Evolutionary conservation across 2,329 filamentous ascomycete genomes (phyloP).

Genomic region (Penicillium janthinellum): DNA sequence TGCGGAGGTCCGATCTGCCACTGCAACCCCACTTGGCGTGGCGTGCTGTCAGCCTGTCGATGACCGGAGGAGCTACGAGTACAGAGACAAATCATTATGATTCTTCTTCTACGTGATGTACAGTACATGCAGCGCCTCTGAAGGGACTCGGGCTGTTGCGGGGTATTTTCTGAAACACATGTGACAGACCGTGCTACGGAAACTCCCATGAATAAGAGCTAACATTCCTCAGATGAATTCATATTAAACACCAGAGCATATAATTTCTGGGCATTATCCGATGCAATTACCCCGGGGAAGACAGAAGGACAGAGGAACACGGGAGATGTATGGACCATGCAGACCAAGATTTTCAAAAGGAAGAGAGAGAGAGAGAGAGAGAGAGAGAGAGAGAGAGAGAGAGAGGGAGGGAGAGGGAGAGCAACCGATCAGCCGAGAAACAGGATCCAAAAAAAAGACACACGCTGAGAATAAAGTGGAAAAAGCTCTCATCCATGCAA

Average conservation of each 20-base stretch:
- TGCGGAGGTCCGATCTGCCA: constrained; percentile 16
- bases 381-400: not conserved
- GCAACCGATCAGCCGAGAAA: not conserved
- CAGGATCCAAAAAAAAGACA: not conserved
- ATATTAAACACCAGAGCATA: constrained; percentile 15
- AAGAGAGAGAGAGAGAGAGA: not conserved
- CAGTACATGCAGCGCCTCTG: not conserved
- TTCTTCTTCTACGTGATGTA: not conserved
- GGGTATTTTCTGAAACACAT: not conserved
- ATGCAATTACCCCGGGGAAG: constrained; percentile 10
- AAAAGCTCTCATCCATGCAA: constrained; percentile 28
- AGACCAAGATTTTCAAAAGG: constrained; percentile 14
- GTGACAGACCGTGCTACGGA: not conserved
- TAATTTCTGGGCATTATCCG: constrained; percentile 15
- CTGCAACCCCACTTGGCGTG: constrained; percentile 23
- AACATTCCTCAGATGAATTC: not conserved
- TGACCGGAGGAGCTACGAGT: not conserved
- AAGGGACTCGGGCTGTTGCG: not conserved
- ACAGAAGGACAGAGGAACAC: not conserved
- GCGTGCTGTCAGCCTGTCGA: constrained; percentile 21
- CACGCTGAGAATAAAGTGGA: constrained; percentile 5
- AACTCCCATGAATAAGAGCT: not conserved
- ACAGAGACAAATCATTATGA: too few relatives aligned
- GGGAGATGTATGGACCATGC: constrained; percentile 11
- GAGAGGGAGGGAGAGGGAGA: not conserved